Conservation (phyloP, 805 yeast genomes). For the Hanseniaspora pseudoguilliermondii region DNA sequence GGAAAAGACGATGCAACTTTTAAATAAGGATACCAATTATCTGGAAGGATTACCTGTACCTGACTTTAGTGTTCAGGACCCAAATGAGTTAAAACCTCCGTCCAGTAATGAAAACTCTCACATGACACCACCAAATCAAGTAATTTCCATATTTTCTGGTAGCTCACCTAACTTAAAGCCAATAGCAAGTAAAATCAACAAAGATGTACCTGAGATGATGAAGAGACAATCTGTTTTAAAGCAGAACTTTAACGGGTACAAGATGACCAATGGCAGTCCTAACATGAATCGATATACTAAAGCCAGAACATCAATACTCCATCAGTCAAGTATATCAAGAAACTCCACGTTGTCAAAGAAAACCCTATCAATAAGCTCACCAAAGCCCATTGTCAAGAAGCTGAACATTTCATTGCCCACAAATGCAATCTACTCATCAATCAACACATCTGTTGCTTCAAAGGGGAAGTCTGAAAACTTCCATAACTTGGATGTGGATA, state of each 20-base stretch:
- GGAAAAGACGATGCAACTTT: neutral
- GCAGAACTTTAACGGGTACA: neutral
- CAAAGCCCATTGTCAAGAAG: conserved; percentile 10
- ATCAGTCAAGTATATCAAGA: neutral
- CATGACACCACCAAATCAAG: neutral
- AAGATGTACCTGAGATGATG: neutral
- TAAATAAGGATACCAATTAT: neutral
- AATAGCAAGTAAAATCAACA: too few relatives aligned
- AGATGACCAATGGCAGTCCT: neutral
- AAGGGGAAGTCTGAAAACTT: neutral
- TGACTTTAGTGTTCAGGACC: neutral
- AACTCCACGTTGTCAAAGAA: neutral
- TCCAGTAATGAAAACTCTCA: neutral
- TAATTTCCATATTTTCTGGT: neutral
- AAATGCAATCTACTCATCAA: neutral
- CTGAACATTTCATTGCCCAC: neutral
- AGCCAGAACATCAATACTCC: neutral
- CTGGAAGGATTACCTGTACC: conserved; percentile 4
- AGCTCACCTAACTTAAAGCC: too few relatives aligned
- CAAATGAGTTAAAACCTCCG: neutral
- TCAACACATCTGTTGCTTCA: conserved; percentile 1
- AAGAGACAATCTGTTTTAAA: neutral
- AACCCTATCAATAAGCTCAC: neutral
- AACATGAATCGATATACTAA: neutral
- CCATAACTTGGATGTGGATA: neutral